A percentile compares a stretch with the other conserved stretches of the same genome.
These are phyloP conservation scores for Fusarium chuoi DNA, from an alignment of 2,329 filamentous ascomycete genomes.

Conservation along the genomic window DNA sequence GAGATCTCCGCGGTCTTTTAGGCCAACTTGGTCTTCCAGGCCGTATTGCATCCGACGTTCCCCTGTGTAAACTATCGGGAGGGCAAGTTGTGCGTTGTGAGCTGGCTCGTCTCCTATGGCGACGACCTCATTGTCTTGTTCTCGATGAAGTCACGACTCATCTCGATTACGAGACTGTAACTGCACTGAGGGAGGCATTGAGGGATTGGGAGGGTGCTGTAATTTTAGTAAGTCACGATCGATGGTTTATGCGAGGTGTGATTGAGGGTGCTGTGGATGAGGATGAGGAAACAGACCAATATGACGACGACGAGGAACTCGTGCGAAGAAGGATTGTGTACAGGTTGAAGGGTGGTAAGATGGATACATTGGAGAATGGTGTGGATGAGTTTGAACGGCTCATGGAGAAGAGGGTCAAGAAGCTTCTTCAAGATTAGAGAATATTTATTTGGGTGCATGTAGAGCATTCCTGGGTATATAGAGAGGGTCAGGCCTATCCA, in stretches of 20 bases:
- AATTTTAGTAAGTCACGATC: slow-evolving; percentile 82
- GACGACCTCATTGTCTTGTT: slow-evolving; percentile 75
- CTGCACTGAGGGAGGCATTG: slow-evolving; percentile 74
- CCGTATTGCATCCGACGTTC: slow-evolving; percentile 76
- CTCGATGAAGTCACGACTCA: slow-evolving; percentile 88
- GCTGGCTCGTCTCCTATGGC: slow-evolving; percentile 75
- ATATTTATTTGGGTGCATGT: not conserved
- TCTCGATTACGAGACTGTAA: slow-evolving; percentile 83
- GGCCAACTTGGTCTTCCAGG: slow-evolving; percentile 77
- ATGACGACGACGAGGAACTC: slow-evolving; percentile 53
- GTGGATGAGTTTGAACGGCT: slow-evolving; percentile 73
- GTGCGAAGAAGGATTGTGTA: slow-evolving; percentile 66
- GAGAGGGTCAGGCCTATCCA: not conserved
- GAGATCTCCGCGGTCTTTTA: slow-evolving; percentile 73
- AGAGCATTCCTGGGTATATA: not conserved
- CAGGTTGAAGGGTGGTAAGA: slow-evolving; percentile 66
- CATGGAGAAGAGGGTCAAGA: slow-evolving; percentile 68
- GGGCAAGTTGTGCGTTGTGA: slow-evolving; percentile 77
- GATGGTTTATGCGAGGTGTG: slow-evolving; percentile 81
- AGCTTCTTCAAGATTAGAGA: slow-evolving; percentile 48
- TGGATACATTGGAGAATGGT: slow-evolving; percentile 66
- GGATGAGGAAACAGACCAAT: slow-evolving; percentile 51
- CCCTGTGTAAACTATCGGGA: slow-evolving; percentile 78
- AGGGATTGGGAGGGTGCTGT: slow-evolving; percentile 78
- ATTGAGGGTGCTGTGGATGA: slow-evolving; percentile 58